Conservation (phyloP, 805 yeast genomes). For the Sugiyamaella smithiae region DNA sequence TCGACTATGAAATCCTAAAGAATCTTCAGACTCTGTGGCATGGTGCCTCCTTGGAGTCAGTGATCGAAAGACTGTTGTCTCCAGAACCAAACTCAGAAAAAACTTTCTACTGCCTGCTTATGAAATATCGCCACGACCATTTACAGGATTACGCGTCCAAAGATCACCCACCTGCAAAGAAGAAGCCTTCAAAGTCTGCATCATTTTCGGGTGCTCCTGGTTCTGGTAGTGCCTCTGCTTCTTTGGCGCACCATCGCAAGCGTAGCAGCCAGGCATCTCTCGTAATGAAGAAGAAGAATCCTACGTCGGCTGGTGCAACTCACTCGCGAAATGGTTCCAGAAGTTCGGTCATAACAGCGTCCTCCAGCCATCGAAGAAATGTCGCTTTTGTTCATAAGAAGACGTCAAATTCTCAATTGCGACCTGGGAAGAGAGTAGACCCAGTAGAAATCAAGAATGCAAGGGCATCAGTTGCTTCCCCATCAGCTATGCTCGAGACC, state of each 20-base stretch:
- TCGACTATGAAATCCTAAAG: slow-evolving; percentile 71
- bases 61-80: slow-evolving; percentile 52
- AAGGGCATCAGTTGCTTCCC: not conserved
- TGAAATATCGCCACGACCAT: slow-evolving; percentile 73
- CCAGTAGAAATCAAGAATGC: not conserved
- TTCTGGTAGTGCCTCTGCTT: not conserved
- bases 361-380: slow-evolving; percentile 28
- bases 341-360: slow-evolving; percentile 25
- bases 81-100: slow-evolving; percentile 69
- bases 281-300: not conserved
- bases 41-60: slow-evolving; percentile 57
- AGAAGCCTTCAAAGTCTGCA: not conserved
- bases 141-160: slow-evolving; percentile 22
- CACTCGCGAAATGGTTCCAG: slow-evolving; percentile 24
- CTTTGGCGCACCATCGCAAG: slow-evolving; percentile 13
- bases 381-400: slow-evolving; percentile 24
- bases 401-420: slow-evolving; percentile 6
- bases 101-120: slow-evolving; percentile 70
- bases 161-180: not conserved
- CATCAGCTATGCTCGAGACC: not conserved
- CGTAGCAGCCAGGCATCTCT: slow-evolving; percentile 9
- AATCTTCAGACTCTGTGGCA: slow-evolving; percentile 79
- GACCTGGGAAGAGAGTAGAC: not conserved
- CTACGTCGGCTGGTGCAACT: not conserved
- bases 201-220: slow-evolving; percentile 9